Base-by-base conservation (phyloP, 2,329 filamentous ascomycete species). In the Fusarium oxysporum region DNA sequence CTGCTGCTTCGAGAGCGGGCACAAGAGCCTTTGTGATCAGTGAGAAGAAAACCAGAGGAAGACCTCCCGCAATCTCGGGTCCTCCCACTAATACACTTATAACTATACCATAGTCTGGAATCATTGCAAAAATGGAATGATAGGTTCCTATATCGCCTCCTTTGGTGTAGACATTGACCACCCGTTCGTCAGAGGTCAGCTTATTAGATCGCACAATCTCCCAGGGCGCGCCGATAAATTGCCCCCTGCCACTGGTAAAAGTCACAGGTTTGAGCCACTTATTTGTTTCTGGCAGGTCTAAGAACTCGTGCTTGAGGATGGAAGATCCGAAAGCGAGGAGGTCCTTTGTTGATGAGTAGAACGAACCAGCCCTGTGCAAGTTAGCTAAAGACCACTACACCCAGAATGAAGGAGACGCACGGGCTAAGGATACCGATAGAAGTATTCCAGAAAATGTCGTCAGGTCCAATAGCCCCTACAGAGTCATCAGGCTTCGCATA, bases 131-230 rank as follows among this genome's bases (percentile, higher is more conserved):
- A 1, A 43, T 44, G 3, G 63, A 44, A 3, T 68, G 63, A 17
- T 68, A 67, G 5, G 65, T 68, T 14, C 56, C 63, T 33, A 68
- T 13, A 0, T 62, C 63, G 0, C 65, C 65, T 4, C 47, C 63
- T 23, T 68, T 68, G 4, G 65, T 68, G 38, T 68, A 68, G 8
- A 67, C 47, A 13, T 45, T 58, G 8, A 68, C 48, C 11, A 67
- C 19, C 3, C 62, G 47, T 33, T 68, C 35, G 16, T 68, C 65
- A 2, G 40, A 11, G 0, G 66, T 69, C 28, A 68, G 33, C 8
- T 63, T 69, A 25, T 68, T 44, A 4, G 66, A 69, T 7, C 66
- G 64, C 16, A 56, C n/a, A 13, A 68, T 69, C 12, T 68, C 66
- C 66, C 64, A 69, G 0, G 66, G 66, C 0, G 57, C 57, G 0